Base-by-base conservation (phyloP, 1,139 yeast species). In the Scheffersomyces insectosa region DNA sequence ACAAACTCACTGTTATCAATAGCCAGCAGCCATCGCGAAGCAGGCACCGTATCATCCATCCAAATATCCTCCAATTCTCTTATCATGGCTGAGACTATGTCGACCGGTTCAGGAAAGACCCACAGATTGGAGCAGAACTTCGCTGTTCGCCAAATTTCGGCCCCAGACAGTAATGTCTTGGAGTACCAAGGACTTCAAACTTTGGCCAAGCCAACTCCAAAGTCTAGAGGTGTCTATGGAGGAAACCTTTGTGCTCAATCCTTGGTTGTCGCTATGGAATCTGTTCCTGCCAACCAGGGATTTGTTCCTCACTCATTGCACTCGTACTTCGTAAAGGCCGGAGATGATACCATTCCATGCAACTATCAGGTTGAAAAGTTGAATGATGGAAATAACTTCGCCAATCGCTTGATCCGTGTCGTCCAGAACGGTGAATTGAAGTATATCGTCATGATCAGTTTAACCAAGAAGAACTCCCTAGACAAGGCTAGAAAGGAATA, bases 301-400 rank as follows among this genome's bases (percentile, higher is more conserved):
- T 72, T 66, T 46, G 62, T 60, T 6, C 79, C 78, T 2, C 75
- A 73, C 44, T 70, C 77, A 6, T 56, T 72, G 33, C 78, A 73
- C 51, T 67, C 73, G 28, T 70, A 66, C 47, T 73, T 72, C 47
- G 63, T 71, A 23, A 67, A 68, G 48, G 72, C 75, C 8, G 74
- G 71, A 7, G 65, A 57, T 44, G 74, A 68, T 42, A 36, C 54
- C 16, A 42, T 43, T 1, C 62, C 63, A 5, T 66, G 72, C 49
- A 54, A 60, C 35, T 65, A 60, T 47, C 56, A 60, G 33, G 68
- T 70, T 30, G 73, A 66, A 45, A 55, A 57, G 40, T 40, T 67
- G 38, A 60, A 62, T 45, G 59, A 64, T 41, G 74, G 73, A 4
- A 60, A 48, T 16, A 60, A 57, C 39, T 70, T 65, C 50, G 70